A percentile compares a stretch with the other conserved stretches of the same genome.
phyloP scores from a whole-genome alignment of 2,329 filamentous ascomycete species.

The Colletotrichum higginsianum region DNA sequence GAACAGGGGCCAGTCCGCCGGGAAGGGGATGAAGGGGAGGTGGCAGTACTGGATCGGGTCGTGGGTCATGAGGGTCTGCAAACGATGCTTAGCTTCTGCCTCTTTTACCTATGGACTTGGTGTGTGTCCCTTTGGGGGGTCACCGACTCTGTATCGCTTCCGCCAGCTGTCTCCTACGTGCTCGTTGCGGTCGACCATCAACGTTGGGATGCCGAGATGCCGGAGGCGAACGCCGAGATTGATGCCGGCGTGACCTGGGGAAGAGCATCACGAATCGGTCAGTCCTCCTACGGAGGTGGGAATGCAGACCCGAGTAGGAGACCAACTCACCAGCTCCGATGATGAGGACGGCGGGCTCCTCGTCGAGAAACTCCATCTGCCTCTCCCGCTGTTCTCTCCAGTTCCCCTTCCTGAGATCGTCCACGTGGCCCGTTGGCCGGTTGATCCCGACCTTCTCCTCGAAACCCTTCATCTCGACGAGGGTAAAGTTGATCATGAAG shows the following conservation, averaged over 20 bases:
- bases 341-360: slow-evolving; percentile 72
- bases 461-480: slow-evolving; percentile 67
- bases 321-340: slow-evolving; percentile 62
- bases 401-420: slow-evolving; percentile 71
- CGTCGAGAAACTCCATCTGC: slow-evolving; percentile 63
- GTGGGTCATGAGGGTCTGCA: slow-evolving; percentile 74
- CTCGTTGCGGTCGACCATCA: slow-evolving; percentile 72
- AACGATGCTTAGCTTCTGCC: slow-evolving; percentile 48
- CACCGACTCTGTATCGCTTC: slow-evolving; percentile 62
- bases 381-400: slow-evolving; percentile 70
- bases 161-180: slow-evolving; percentile 77
- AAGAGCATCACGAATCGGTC: not conserved
- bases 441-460: slow-evolving; percentile 64
- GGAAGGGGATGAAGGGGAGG: slow-evolving; percentile 76
- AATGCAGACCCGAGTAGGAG: slow-evolving; percentile 5
- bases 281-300: no score
- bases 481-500: slow-evolving; percentile 74
- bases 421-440: slow-evolving; percentile 69
- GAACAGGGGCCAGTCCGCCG: slow-evolving; percentile 76
- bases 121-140: no score
- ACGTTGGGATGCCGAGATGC: slow-evolving; percentile 67
- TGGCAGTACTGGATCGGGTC: slow-evolving; percentile 76
- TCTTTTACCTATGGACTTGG: not conserved
- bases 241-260: slow-evolving; percentile 71
- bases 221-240: slow-evolving; percentile 71